Evolutionary conservation across 2,329 filamentous ascomycete genomes (phyloP), one percentile per base, ranked within the genome.

Genomic region (Waltergamsia citrina): DNA sequence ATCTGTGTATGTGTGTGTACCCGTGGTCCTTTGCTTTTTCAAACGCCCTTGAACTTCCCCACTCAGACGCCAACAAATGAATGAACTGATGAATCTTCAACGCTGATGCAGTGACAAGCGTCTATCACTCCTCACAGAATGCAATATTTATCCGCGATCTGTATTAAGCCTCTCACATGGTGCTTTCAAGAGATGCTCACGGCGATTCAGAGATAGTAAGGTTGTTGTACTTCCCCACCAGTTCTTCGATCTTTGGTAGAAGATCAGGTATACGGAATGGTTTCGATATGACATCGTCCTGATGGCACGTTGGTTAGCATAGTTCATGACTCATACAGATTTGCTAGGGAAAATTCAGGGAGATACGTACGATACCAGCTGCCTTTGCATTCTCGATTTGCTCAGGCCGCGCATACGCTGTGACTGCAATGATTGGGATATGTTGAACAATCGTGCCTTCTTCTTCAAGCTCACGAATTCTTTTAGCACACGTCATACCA

Each of bases 371-470:
- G 62, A 88, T 85, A 24, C 83, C 83, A 16, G 81, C 79, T 36
- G 71, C 66, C 49, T 83, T 72, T 35, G 84, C 82, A 43, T 71
- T 77, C 43, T 73, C 69, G 38, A 85, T 79, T 55, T 88, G 82
- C 60, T 85, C 80, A 5, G 73, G 71, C 49, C 84, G 66, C 24
- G 81, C 83, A 54, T 88, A 88, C 3, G 84, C 84, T 24, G 83
- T 88, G n/a, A 84, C 81, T n/a, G 79, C 81, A 44, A 86, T 83
- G 44, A 85, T 83, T 3, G 81, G 80, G n/a, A 85, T 73, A 47
- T 85, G 81, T 32, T 65, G 60, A 14, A 69, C 63, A 31, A 84
- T 70, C 21, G 66, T 71, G 15, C 75, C 74, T 34, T 73, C 64
- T 32, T 58, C 60, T 51, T 88, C 81, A 14, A 84, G 62, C 39